Conservation (phyloP, 129 eudicot species). For the Scalesia atractyloides region DNA sequence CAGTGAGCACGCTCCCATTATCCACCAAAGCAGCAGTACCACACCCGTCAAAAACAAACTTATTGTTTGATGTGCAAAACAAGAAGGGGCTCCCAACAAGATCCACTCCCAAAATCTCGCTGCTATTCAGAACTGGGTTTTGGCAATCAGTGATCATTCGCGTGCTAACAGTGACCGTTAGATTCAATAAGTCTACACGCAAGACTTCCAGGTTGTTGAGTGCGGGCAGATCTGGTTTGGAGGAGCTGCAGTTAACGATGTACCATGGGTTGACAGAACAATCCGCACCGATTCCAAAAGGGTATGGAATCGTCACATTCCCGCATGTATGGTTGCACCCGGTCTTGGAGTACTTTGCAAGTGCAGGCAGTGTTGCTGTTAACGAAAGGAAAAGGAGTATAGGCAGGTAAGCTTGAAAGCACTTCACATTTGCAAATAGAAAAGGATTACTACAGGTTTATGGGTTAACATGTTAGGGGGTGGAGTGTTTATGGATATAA, state of each 20-base stretch:
- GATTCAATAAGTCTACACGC: not conserved
- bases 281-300: not conserved
- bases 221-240: not conserved
- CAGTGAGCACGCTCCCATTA: not conserved
- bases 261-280: not conserved
- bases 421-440: not conserved
- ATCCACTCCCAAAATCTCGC: not conserved
- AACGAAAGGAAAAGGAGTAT: not conserved
- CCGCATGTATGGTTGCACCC: not conserved
- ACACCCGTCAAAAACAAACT: not conserved
- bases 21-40: not conserved
- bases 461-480: not conserved
- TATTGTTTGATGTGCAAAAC: not conserved
- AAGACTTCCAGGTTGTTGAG: slow-evolving; percentile 5
- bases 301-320: not conserved
- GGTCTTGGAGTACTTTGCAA: not conserved
- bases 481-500: not conserved
- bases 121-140: not conserved
- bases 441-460: no score
- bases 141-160: not conserved
- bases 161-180: not conserved
- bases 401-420: not conserved
- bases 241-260: not conserved
- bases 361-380: not conserved
- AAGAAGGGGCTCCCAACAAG: not conserved